Evolutionary conservation across 345 rosid genomes (phyloP), one percentile per base, ranked within the genome.

Genomic region (Raphanus sativus): DNA sequence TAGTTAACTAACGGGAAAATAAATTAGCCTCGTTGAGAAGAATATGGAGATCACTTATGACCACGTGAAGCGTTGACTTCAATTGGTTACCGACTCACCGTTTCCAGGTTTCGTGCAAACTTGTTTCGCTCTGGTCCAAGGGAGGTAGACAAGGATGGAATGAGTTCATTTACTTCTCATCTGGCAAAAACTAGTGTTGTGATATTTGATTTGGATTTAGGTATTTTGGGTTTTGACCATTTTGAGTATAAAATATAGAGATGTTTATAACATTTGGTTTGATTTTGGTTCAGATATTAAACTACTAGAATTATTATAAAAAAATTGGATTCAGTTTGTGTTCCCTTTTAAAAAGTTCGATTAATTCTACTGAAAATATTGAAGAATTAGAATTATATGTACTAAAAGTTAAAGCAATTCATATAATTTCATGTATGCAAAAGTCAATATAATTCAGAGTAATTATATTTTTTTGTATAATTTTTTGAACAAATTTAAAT

Each of bases 11-110:
- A 65, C 40, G 32, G 40, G 10, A 10, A 54, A 4, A 2, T 5
- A 38, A 56, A 26, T 5, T 67, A 29, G 64, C 71, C 67, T 74
- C 36, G 62, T 54, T 15, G 65, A 62, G 63, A 60, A 52, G 26
- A 52, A 73, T 74, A 5, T 13, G 69, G 62, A 73, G 63, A 13
- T 25, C 16, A 32, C 28, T 32, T 29, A 69, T 8, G 25, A 59
- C 65, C 76, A 77, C 76, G 76, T 71, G 81, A 56, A 77, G 40
- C 54, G 72, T 77, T 77, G 81, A 77, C 81, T 71, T 40, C 12
- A 12, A 45, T 62, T 8, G 4, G 8, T 54, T 70, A 11, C 62
- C n/a, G 30, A 56, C n/a, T 54, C 54, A 48, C 24, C 56, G n/a
- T 62, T 61, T 62, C 63, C 74, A 62, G 9, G 26, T 2, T 52